A percentile compares a stretch with the other conserved stretches of the same genome.
Conservation (phyloP, 139 green algal genomes). For the Coccomyxa sp. region DNA sequence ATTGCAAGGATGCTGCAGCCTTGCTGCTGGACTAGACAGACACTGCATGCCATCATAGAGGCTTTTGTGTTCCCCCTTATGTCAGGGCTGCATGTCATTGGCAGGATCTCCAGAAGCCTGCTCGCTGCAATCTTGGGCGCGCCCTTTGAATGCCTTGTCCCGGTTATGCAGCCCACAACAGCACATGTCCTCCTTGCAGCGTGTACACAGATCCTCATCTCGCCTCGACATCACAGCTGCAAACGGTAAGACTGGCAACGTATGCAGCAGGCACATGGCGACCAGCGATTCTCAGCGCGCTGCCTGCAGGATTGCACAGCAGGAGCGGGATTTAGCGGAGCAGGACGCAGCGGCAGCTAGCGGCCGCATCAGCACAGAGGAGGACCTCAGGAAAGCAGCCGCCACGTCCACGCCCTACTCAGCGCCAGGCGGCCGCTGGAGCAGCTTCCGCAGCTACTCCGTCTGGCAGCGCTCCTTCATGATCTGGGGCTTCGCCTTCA, state of each 20-base stretch:
- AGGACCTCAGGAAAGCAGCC: neutral
- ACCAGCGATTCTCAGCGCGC: neutral
- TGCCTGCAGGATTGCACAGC: too few relatives aligned
- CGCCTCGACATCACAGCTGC: neutral
- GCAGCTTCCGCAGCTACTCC: constrained; percentile 64
- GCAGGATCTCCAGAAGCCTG: neutral
- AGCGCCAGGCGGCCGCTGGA: constrained; percentile 59
- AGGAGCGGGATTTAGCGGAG: neutral
- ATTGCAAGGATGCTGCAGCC: neutral
- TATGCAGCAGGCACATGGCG: neutral
- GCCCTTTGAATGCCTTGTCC: neutral
- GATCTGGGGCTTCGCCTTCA: constrained; percentile 93
- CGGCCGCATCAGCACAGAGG: neutral
- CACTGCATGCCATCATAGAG: too few relatives aligned
- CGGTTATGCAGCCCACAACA: neutral
- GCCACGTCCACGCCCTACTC: constrained; percentile 1
- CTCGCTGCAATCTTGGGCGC: too few relatives aligned
- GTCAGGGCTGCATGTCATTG: neutral
- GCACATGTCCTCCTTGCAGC: neutral
- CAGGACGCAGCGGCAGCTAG: constrained; percentile 2
- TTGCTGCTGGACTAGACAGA: too few relatives aligned
- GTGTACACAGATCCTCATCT: neutral
- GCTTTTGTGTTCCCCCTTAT: neutral
- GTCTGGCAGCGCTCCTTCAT: constrained; percentile 74
- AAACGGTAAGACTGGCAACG: too few relatives aligned